Percentiles rank a stretch among this genome's conserved stretches.
Evolutionary conservation across 2,329 filamentous ascomycete species (phyloP).

Genomic region (Colletotrichum magnum): DNA sequence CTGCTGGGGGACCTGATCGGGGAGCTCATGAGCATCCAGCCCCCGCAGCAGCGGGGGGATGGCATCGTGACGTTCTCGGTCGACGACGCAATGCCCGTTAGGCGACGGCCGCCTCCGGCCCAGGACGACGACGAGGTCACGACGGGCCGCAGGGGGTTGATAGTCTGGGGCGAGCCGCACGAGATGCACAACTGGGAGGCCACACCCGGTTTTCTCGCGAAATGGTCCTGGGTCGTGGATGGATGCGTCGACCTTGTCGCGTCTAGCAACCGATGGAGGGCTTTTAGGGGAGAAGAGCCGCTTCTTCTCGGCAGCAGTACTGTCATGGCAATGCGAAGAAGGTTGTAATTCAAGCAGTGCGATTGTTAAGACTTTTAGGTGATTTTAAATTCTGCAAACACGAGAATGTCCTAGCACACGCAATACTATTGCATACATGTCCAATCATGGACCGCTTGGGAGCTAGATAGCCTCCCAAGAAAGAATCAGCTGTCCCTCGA

Average conservation of each 20-base stretch:
- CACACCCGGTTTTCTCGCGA: slow-evolving; percentile 43
- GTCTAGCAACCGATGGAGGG: slow-evolving; percentile 41
- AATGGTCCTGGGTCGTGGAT: slow-evolving; percentile 43
- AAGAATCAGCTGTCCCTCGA: not conserved
- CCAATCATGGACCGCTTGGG: too few relatives aligned
- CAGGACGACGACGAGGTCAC: slow-evolving; percentile 21
- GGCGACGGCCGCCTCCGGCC: not conserved
- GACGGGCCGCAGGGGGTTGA: slow-evolving; percentile 37
- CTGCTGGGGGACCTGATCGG: slow-evolving; percentile 30
- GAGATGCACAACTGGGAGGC: slow-evolving; percentile 44
- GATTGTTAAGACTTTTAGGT: too few relatives aligned
- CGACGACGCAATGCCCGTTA: not conserved
- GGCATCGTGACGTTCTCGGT: not conserved
- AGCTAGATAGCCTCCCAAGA: not conserved
- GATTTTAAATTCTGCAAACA: too few relatives aligned
- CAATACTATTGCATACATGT: too few relatives aligned
- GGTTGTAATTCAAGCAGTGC: too few relatives aligned
- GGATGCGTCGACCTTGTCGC: slow-evolving; percentile 28
- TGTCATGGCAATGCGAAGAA: too few relatives aligned
- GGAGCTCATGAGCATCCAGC: slow-evolving; percentile 16
- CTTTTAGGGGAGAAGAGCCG: slow-evolving; percentile 42
- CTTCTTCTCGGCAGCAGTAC: not conserved
- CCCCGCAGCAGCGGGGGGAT: not conserved
- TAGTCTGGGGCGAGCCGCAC: slow-evolving; percentile 46
- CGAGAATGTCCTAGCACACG: too few relatives aligned